These are phyloP conservation scores for Pythium periplocum DNA, from an alignment of 352 stramenopile species.

Conservation along the genomic window DNA sequence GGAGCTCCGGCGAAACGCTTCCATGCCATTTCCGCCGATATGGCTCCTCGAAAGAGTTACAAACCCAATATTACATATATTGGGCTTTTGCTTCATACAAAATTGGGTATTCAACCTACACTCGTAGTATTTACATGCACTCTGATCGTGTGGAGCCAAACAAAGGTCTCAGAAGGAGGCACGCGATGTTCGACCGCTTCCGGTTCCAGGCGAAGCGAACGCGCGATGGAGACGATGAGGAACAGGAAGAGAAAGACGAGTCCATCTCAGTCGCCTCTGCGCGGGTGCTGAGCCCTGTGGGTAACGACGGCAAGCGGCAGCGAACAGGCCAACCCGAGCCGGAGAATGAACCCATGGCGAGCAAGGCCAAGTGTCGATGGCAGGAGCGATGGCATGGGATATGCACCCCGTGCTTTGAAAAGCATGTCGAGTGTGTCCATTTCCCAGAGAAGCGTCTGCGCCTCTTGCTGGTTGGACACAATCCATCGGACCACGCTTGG, in stretches of 20 bases:
- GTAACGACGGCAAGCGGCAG: slow-evolving; percentile 1
- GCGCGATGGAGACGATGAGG: slow-evolving; percentile 9
- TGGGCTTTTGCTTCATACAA: too few relatives aligned
- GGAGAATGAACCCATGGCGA: not conserved
- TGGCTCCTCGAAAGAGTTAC: too few relatives aligned
- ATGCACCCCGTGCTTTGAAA: slow-evolving; percentile 64
- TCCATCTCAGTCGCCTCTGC: slow-evolving; percentile 1
- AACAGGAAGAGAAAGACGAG: slow-evolving; percentile 10
- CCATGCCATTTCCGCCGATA: too few relatives aligned
- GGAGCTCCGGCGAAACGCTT: too few relatives aligned
- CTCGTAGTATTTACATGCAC: too few relatives aligned
- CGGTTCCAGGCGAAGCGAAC: slow-evolving; percentile 52
- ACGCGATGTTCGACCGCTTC: slow-evolving; percentile 48
- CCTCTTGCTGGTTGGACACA: slow-evolving; percentile 85
- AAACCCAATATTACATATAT: too few relatives aligned
- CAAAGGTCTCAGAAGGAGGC: not conserved
- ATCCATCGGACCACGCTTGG: slow-evolving; percentile 89
- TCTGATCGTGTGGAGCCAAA: slow-evolving; percentile 1
- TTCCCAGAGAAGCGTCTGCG: slow-evolving; percentile 55
- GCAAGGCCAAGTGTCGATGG: slow-evolving; percentile 35
- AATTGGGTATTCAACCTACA: too few relatives aligned
- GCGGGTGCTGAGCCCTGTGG: slow-evolving; percentile 1
- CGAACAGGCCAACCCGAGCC: slow-evolving; percentile 10
- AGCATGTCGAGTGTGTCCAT: slow-evolving; percentile 46
- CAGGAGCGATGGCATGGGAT: slow-evolving; percentile 82